Evolutionary conservation across 176 grass and related monocot species (phyloP), one percentile per base, ranked within the genome.

Genomic region (Zea luxurians): DNA sequence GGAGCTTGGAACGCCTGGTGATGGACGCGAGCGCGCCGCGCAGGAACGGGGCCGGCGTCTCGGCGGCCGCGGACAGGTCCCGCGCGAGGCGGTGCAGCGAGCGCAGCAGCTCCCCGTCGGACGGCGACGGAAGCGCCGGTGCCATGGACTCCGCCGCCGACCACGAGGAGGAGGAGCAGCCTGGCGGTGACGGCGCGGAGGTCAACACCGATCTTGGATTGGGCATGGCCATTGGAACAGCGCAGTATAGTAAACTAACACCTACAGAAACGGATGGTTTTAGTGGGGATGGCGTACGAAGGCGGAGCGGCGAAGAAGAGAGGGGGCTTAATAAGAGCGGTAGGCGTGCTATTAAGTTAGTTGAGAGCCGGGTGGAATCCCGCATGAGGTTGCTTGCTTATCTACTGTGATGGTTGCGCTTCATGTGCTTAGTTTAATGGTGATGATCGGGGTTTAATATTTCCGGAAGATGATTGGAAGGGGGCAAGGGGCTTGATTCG

Each of bases 91-190:
- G 78, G 75, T 87, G 92, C 44, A 99, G 90, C 12, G 86, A 83
- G 18, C 75, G 71, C 21, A 99, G 83, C n/a, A 91, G 82, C 63
- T 95, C 96, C 27, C 53, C 72, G 78, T 99, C 86, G 17, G 90
- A 89, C 34, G 83, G 79, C 55, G 91, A 75, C 20, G 88, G 81
- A 4, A 74, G 75, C 38, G 37, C 7, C 41, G 72, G 81, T 10
- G 74, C 79, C 63, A 79, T 43, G 57, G 72, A 79, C 7, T 66
- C 66, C 6, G 18, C 10, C 11, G 45, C 1, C 12, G 45, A 3
- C 10, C 17, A 8, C 0, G 77, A 90, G 15, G 84, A 85, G 15
- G 85, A 78, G 6, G 64, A 84, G 6, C 54, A 76, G 2, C 52
- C 74, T 8, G 55, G 79, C 15, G 79, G 71, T 4, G 84, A 80